Base-by-base conservation (phyloP, 805 yeast species). In the Wickerhamomyces mucosus region DNA sequence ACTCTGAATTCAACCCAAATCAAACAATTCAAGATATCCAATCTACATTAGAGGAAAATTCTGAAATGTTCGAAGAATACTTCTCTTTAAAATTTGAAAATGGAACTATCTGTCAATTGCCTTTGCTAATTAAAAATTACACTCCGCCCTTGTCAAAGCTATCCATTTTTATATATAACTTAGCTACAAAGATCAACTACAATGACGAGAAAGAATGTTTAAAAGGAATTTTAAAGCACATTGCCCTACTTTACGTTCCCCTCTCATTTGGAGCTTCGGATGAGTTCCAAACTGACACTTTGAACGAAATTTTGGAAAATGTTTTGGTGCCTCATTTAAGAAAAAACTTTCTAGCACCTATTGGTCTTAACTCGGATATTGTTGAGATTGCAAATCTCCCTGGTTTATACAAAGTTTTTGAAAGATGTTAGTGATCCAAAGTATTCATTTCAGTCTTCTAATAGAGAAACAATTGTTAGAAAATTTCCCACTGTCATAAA, bases 331-430 rank as follows among this genome's bases (percentile, higher is more conserved):
- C 94, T 0, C 55, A 69, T 15, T 50, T 84, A 6, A 76, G 78
- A 40, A 62, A 63, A 37, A 57, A 75, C 28, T 69, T 85, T 18
- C 50, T 85, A 11, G 94, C 88, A 0, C 71, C 94, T 0, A 60
- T 60, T 11, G 48, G 46, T 3, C 43, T 85, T 22, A 41, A 55
- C 5, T 48, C 61, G 11, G 77, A 73, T 34, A 73, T 86, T 4
- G 69, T 83, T 5, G 95, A 89, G 52, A 73, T 92, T 23, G 96
- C 98, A 0, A 86, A 78, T 50, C 55, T 92, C 19, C 97, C 97
- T 2, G 95, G 95, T 0, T 60, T 92, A 35, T 92, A 92, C 55
- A 72, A 67, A 46, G 94, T 94, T 5, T 92, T 92, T 61, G 98
- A 92, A 59, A 66, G 98, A 51, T 92, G 98, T 47, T 82, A 35